Evolutionary conservation across 148 eudicot genomes (phyloP).

Genomic region (Pharnaceum exiguum): DNA sequence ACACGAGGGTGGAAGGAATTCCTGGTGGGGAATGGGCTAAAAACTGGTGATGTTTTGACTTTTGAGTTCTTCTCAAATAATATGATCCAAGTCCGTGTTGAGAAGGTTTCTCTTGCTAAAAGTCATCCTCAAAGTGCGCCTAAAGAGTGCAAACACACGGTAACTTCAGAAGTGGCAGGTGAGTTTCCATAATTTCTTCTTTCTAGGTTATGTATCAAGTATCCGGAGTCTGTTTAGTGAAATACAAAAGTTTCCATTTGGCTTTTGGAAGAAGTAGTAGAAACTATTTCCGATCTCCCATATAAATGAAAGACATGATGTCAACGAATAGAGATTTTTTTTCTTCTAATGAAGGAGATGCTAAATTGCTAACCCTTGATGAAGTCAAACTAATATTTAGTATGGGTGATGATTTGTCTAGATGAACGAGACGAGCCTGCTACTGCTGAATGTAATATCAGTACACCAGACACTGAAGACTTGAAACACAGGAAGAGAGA

Average conservation of each 20-base stretch:
- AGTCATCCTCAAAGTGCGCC: slow-evolving; percentile 1
- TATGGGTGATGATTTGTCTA: slow-evolving; percentile 2
- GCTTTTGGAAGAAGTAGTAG: no score
- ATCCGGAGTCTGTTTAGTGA: no score
- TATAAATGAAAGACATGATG: no score
- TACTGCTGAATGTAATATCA: neutral
- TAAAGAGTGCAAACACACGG: neutral
- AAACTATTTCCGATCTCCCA: no score
- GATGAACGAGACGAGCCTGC: slow-evolving; percentile 10
- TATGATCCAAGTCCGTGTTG: slow-evolving; percentile 9
- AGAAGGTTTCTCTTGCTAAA: slow-evolving; percentile 1
- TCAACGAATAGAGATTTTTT: no score
- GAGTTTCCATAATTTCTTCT: no score
- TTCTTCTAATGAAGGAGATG: no score
- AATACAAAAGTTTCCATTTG: no score
- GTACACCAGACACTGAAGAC: neutral
- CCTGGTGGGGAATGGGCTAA: neutral
- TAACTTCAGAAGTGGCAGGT: no score
- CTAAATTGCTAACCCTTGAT: neutral
- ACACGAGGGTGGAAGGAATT: slow-evolving; percentile 21
- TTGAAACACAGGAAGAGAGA: neutral
- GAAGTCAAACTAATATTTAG: slow-evolving; percentile 9
- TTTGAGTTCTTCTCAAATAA: slow-evolving; percentile 12
- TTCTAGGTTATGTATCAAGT: no score
- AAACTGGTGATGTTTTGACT: slow-evolving; percentile 16